Base-by-base conservation (phyloP, 2,329 filamentous ascomycete genomes). In the Ciborinia camelliae region DNA sequence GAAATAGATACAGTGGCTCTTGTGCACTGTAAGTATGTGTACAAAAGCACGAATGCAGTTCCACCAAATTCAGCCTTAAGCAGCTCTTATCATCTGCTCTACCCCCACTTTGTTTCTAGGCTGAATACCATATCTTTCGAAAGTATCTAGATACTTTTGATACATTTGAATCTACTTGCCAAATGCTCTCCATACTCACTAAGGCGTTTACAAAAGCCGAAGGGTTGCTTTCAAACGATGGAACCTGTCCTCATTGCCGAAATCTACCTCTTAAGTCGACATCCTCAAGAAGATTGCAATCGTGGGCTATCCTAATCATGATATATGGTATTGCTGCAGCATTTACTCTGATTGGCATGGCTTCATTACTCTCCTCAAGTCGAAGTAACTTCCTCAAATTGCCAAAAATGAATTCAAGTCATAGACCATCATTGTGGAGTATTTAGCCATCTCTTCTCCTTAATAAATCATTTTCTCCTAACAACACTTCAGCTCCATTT, bases 401-500 rank as follows among this genome's bases (percentile, higher is more conserved):
- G 23, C 58, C 48, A 52, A 18, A 30, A 43, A 28, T 32, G 12
- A 32, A 37, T 12, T 37, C 28, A n/a, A 62, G 28, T 37, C 50
- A 45, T 35, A 39, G 20, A 9, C 50, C 60, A 18, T 62, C 60
- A 35, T 32, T 62, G 28, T 62, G 39, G 39, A 62, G 60, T 55
- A 62, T 37, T 1, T 54, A 57, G 20, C 1, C 9, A 10, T 8
- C 9, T 35, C 28, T 35, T 23, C 14, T 37, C 28, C 9, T 30
- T 10, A 32, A 30, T 12, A 26, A 20, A 1, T 4, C 3, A 9
- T 26, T 14, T 18, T 15, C 23, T 43, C 8, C 48, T 62, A 43
- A 62, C 26, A 43, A 23, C 8, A 14, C 12, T 35, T 20, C 5
- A 62, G 60, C 48, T 43, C 60, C 60, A 6, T 62, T 62, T 43